Base-by-base conservation (phyloP, 768 basidiomycete genomes). In the Chalciporus chontae region DNA sequence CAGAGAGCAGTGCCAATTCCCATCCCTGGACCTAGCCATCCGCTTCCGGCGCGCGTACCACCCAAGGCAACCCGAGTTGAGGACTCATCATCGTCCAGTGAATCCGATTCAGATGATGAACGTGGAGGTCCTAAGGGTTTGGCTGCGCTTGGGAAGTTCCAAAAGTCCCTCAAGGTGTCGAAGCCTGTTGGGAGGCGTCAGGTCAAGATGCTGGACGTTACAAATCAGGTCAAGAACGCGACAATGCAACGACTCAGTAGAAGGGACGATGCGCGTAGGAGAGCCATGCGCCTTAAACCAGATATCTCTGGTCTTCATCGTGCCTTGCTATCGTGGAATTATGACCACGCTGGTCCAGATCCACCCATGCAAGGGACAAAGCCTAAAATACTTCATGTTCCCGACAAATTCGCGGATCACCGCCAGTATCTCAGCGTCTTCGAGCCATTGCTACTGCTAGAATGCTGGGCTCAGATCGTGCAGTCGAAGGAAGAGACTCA, bases 401-500 rank as follows among this genome's bases (percentile, higher is more conserved):
- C 90, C 0, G 77, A 83, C 47, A 71, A 65, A 10, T 98, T 97
- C 66, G 49, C 58, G 2, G 77, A 80, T 44, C 78, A 84, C 50
- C 64, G 71, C 1, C 79, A 90, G 17, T 98, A 95, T 66, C 77
- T 79, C 37, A 71, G 71, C 19, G 74, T 86, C 40, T 93, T 96
- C 64, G 83, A 91, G 62, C 94, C 95, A 2, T 75, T 98, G 14
- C 71, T 98, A 23, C 69, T 94, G 17, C 71, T 90, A 50, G 96
- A 99, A 69, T 84, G 90, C 54, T 97, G 96, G 94, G 81, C 86
- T 24, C 91, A 95, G 62, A 78, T 95, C 19, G 61, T 76, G 8
- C 82, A 90, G 55, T 83, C 90, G 5, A 91, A 90, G 63, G 84
- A 88, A 44, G 84, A 86, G 48, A 53, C 51, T 8, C 73, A 70